A percentile compares a stretch with the other conserved stretches of the same genome.
Conservation (phyloP, 257 asterid genomes). For the Ligustrum vulgare region DNA sequence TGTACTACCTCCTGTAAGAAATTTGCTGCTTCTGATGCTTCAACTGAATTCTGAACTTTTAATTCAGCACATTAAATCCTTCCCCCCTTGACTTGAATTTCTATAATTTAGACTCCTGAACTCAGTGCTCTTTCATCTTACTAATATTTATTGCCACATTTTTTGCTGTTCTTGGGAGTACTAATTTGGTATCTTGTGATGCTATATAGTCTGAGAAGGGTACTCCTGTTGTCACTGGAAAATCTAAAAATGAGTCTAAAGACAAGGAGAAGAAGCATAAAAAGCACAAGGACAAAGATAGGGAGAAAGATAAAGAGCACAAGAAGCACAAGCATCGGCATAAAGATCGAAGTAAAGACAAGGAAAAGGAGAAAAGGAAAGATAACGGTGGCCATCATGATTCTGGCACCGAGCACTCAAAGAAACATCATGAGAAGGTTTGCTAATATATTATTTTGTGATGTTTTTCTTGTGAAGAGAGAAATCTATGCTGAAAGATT, state of each 20-base stretch:
- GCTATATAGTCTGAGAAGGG: constrained; percentile 64
- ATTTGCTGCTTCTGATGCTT: constrained; percentile 6
- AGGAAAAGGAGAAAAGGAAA: constrained; percentile 61
- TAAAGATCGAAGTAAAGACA: constrained; percentile 63
- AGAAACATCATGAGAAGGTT: constrained; percentile 57
- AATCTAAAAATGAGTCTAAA: constrained; percentile 57
- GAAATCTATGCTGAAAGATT: background rate
- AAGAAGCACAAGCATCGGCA: constrained; percentile 70
- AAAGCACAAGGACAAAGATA: constrained; percentile 56
- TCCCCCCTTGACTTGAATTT: background rate
- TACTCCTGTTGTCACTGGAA: constrained; percentile 54
- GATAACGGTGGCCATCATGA: constrained; percentile 52
- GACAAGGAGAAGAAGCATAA: constrained; percentile 68
- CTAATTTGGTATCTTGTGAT: constrained; percentile 29
- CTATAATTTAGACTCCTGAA: background rate
- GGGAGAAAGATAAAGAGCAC: constrained; percentile 49
- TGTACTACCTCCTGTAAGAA: constrained; percentile 53
- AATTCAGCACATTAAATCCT: background rate
- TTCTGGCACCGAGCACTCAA: constrained; percentile 53
- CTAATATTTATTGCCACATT: background rate
- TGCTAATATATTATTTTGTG: constrained; percentile 15
- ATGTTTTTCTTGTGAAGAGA: constrained; percentile 21
- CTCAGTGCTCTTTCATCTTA: background rate
- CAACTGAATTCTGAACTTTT: constrained; percentile 5
- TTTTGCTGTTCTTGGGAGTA: background rate